Conservation (phyloP, 225 moss, liverwort and hornwort species). For the Thuidium tamariscinum region DNA sequence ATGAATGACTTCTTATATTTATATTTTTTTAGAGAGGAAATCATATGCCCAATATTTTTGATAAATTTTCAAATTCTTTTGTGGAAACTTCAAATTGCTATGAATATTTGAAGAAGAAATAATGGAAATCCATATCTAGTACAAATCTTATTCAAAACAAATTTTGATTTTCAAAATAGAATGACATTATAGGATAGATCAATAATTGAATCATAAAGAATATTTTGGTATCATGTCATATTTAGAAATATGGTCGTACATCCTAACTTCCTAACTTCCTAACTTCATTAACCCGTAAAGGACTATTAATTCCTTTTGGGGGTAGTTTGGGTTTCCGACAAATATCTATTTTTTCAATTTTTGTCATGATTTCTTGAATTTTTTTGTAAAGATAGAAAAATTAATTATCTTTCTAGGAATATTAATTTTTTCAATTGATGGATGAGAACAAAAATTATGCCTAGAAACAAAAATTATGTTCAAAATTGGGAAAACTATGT, state of each 20-base stretch:
- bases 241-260: background rate
- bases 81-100: no score
- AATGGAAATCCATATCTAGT: background rate
- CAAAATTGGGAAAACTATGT: no score
- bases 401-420: no score
- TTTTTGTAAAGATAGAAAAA: no score
- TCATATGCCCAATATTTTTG: background rate
- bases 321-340: no score
- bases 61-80: background rate
- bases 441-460: no score
- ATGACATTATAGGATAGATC: background rate
- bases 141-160: accelerated
- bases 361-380: no score
- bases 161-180: background rate
- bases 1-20: background rate
- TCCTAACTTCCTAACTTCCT: background rate
- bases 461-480: no score
- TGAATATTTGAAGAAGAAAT: background rate
- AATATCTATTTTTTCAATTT: no score
- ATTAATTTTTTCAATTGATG: no score
- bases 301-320: no score
- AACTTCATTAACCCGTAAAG: background rate
- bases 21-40: background rate
- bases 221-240: background rate
- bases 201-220: background rate